Evolutionary conservation across 2,329 filamentous ascomycete genomes (phyloP), one percentile per base, ranked within the genome.

Genomic region (Penicillium sp.): DNA sequence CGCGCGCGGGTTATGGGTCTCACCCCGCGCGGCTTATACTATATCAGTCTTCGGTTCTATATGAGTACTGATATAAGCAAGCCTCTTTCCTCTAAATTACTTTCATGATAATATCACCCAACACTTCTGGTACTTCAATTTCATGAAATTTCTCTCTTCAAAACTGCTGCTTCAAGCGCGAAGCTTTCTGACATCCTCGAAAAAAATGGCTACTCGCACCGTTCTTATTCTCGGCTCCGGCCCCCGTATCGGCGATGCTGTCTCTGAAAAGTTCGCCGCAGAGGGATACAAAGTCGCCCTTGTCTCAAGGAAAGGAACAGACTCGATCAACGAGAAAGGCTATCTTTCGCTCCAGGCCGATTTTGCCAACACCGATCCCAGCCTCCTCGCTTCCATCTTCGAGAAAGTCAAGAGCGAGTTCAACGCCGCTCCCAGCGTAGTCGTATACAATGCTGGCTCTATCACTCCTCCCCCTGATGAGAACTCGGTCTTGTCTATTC

Each of bases 381-480:
- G 65, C 9, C 64, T 64, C 16, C 67, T 72, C 28, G 23, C 47
- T 2, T 28, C 47, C 3, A 18, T 50, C 8, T 50, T 50, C n/a
- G 47, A 50, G n/a, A 33, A 18, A 50, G 55, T 78, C 54, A 70
- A 71, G 57, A 56, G 63, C 33, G 60, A 70, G 35, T 69, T 76
- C 47, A 60, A 70, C 11, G 62, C 65, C 12, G 52, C 68, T 28
- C 77, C 77, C 11, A 73, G 64, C 40, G 71, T 78, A 30, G 72
- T 79, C 16, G 61, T 79, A 8, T 78, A 79, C 66, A 79, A 78
- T 60, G 75, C 74, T 28, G 74, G 68, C 1, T 55, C 66, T 14
- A 53, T 72, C 14, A 73, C 72, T 3, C 56, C 51, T 3, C 72
- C 74, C 42, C 64, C 72, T 0, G 66, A 70, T 14, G 53, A 66